Evolutionary conservation across 164 flowering plant species (phyloP).

Genomic region (Cinnamomum micranthum): DNA sequence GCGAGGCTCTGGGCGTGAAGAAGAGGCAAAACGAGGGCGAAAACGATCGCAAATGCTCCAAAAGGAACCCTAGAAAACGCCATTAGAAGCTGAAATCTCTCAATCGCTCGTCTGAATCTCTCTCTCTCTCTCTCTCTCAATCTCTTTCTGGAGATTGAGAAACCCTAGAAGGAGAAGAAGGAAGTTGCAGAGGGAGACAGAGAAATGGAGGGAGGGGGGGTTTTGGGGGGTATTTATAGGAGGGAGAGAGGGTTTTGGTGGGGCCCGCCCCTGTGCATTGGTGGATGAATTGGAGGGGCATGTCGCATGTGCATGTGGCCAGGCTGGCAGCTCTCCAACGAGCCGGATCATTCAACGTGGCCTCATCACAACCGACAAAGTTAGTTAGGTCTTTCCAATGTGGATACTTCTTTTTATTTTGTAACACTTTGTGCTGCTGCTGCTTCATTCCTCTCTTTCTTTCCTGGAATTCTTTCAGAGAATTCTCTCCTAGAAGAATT

Average conservation of each 20-base stretch:
- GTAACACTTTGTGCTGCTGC: too few relatives aligned
- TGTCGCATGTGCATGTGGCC: too few relatives aligned
- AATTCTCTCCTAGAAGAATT: too few relatives aligned
- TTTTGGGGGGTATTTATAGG: too few relatives aligned
- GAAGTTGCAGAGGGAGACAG: not conserved
- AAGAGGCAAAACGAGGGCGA: conserved; percentile 22
- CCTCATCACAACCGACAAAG: too few relatives aligned
- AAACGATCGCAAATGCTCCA: conserved; percentile 20
- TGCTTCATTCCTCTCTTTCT: too few relatives aligned
- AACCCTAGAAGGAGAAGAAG: not conserved
- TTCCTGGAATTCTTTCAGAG: too few relatives aligned
- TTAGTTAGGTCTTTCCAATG: too few relatives aligned
- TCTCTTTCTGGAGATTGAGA: not conserved
- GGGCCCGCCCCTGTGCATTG: not conserved
- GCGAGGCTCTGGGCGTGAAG: conserved; percentile 33
- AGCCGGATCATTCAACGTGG: too few relatives aligned
- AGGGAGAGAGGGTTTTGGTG: not conserved
- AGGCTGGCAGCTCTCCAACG: too few relatives aligned
- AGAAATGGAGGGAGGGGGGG: not conserved
- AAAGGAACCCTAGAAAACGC: conserved; percentile 26
- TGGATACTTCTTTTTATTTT: too few relatives aligned
- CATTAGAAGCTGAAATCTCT: conserved; percentile 15
- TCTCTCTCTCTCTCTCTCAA: not conserved
- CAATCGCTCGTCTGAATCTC: not conserved
- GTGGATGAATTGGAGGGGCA: not conserved